Conservation (phyloP, 1,139 yeast species). For the Spencermartinsiella ligniputridi region DNA sequence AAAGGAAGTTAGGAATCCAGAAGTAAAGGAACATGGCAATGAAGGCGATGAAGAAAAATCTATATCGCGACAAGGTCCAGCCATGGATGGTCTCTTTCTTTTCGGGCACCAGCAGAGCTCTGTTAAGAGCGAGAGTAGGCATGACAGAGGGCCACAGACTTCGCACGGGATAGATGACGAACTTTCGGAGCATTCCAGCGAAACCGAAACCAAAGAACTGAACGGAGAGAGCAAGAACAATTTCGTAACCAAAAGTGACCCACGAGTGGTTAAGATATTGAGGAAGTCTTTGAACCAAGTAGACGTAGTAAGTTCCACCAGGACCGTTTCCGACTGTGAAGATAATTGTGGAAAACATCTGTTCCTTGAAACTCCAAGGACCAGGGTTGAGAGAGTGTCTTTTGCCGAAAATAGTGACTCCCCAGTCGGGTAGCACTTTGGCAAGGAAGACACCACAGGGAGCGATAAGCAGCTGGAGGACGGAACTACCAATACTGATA, state of each 20-base stretch:
- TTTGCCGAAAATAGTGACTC: constrained; percentile 38
- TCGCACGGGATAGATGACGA: constrained; percentile 52
- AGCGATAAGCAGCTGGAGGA: constrained; percentile 51
- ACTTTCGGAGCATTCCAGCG: constrained; percentile 55
- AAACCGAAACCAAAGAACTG: constrained; percentile 59
- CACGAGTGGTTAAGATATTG: constrained; percentile 40
- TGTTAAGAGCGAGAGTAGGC: constrained; percentile 52
- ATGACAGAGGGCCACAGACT: constrained; percentile 55
- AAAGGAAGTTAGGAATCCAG: constrained; percentile 54
- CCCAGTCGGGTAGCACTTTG: constrained; percentile 45
- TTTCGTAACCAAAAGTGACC: constrained; percentile 48
- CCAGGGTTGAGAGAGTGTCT: constrained; percentile 51
- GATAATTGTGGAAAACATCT: constrained; percentile 53
- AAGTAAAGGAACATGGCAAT: constrained; percentile 45
- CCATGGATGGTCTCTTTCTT: constrained; percentile 38
- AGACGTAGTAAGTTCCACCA: constrained; percentile 7
- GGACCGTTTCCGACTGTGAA: constrained; percentile 23
- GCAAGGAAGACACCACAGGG: constrained; percentile 46
- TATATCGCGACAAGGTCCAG: constrained; percentile 47
- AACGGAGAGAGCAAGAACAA: constrained; percentile 46
- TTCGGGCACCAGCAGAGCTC: constrained; percentile 43
- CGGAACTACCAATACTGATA: constrained; percentile 42
- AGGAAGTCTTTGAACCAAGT: constrained; percentile 41
- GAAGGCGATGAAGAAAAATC: constrained; percentile 41
- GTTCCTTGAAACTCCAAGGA: constrained; percentile 67